Base-by-base conservation (phyloP, 345 rosid genomes). In the Lepidium aucheri region DNA sequence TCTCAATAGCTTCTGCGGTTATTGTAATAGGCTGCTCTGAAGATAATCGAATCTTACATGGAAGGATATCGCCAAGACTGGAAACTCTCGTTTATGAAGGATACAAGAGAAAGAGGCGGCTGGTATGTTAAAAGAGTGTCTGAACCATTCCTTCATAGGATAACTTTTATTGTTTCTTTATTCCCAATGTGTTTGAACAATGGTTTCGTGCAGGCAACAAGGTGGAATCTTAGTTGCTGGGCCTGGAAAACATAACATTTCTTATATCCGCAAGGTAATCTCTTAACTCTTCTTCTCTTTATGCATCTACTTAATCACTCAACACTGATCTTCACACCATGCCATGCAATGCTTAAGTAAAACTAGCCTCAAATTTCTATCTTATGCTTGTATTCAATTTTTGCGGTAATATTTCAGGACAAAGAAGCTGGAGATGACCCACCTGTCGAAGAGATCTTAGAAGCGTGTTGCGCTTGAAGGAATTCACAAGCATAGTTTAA, bases 361-460 rank as follows among this genome's bases (percentile, higher is more conserved):
- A 51, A 17, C 53, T 33, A 54, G 45, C 7, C 42, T 67, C 34
- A 22, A 12, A 5, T 33, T 51, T 38, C 4, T 24, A 24, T 4
- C 17, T 22, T 49, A 34, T 24, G 1, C 35, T 18, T 16, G 39
- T 33, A 4, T 16, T 16, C 33, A 47, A 26, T 38, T 16, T 44
- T 34, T 70, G 52, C 9, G 7, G 38, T 26, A 24, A 60, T 17
- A 57, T 35, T 20, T 70, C 77, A 90, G 97, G 97, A 87, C 68
- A 88, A 88, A 81, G 97, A 90, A 80, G 95, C 97, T 32, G 97
- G 95, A 65, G 97, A 90, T 69, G 97, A 90, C 63, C 93, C 91
- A 6, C 82, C 85, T 41, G 65, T 86, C 42, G 86, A 86, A 68
- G 91, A 83, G 63, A 74, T 90, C 59, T 13, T 90, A 49, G 78